phyloP scores from a whole-genome alignment of 2,329 filamentous ascomycete genomes.

The Lecanicillium sp. region DNA sequence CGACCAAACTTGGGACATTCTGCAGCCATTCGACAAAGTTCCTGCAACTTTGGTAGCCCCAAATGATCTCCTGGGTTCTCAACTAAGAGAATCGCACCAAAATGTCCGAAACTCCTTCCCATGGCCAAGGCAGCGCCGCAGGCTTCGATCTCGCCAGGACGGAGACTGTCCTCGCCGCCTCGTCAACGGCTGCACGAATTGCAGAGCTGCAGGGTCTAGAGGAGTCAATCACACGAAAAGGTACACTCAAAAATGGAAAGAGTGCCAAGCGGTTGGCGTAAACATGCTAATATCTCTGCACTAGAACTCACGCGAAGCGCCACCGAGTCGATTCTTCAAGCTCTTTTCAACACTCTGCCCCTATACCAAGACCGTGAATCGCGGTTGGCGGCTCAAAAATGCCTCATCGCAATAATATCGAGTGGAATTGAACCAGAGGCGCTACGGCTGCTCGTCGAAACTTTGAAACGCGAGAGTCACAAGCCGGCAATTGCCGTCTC shows the following conservation, averaged over 20 bases:
- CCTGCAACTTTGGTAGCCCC: conserved; percentile 5
- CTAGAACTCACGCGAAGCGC: conserved; percentile 42
- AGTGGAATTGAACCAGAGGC: conserved; percentile 44
- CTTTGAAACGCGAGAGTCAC: conserved; percentile 62
- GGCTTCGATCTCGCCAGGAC: conserved; percentile 42
- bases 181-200: conserved; percentile 52
- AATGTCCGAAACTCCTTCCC: conserved; percentile 27
- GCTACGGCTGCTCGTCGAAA: conserved; percentile 57
- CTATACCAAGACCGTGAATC: conserved; percentile 82
- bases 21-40: background rate
- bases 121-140: conserved; percentile 35
- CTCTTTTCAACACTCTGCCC: conserved; percentile 81
- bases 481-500: conserved; percentile 71
- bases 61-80: conserved; percentile 3
- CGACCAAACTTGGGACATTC: background rate
- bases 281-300: conserved; percentile 1
- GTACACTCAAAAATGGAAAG: conserved; percentile 27
- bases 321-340: conserved; percentile 51
- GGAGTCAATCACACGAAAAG: conserved; percentile 46
- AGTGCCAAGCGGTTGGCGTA: background rate
- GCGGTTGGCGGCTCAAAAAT: conserved; percentile 73
- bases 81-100: conserved; percentile 10
- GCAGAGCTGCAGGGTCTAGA: conserved; percentile 47
- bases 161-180: conserved; percentile 48
- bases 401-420: conserved; percentile 61